phyloP scores from a whole-genome alignment of 2,329 filamentous ascomycete species.

The Daldinia sp. region DNA sequence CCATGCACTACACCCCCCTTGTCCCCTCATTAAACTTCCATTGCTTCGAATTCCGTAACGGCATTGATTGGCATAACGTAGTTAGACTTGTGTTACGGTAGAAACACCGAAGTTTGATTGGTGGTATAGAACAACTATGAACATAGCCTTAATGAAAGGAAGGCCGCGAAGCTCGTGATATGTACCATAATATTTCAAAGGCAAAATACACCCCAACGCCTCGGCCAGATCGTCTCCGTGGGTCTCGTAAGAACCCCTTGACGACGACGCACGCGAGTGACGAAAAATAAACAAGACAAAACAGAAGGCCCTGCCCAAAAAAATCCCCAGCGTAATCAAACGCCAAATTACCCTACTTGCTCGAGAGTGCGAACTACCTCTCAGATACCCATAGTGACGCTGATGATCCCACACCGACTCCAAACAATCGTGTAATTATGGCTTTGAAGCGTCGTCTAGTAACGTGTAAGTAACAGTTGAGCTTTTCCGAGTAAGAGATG shows the following conservation, averaged over 20 bases:
- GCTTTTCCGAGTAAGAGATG: conserved; percentile 6
- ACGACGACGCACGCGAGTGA: not conserved
- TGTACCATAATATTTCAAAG: conserved; percentile 28
- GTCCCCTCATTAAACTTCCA: not conserved
- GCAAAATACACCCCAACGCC: conserved; percentile 35
- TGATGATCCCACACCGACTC: conserved; percentile 23
- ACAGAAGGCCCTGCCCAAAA: conserved; percentile 8
- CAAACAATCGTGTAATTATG: conserved; percentile 31
- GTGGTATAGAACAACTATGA: conserved; percentile 21
- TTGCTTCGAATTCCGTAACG: not conserved
- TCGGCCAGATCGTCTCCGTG: conserved; percentile 12
- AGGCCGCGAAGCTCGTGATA: conserved; percentile 35
- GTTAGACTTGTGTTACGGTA: conserved; percentile 6
- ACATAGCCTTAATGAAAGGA: conserved; percentile 29
- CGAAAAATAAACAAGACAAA: conserved; percentile 10
- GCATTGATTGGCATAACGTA: conserved; percentile 3
- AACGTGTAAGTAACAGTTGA: conserved; percentile 32
- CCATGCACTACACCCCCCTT: not conserved
- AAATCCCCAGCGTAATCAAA: conserved; percentile 10
- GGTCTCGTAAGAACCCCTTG: conserved; percentile 11
- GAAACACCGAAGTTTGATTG: conserved; percentile 13
- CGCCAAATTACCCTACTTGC: conserved; percentile 16
- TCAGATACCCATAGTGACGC: conserved; percentile 24
- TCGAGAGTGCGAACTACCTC: not conserved
- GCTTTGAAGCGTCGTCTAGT: conserved; percentile 30